Evolutionary conservation across 257 asterid species (phyloP), one percentile per base, ranked within the genome.

Genomic region (Solanum corneliomulleri): DNA sequence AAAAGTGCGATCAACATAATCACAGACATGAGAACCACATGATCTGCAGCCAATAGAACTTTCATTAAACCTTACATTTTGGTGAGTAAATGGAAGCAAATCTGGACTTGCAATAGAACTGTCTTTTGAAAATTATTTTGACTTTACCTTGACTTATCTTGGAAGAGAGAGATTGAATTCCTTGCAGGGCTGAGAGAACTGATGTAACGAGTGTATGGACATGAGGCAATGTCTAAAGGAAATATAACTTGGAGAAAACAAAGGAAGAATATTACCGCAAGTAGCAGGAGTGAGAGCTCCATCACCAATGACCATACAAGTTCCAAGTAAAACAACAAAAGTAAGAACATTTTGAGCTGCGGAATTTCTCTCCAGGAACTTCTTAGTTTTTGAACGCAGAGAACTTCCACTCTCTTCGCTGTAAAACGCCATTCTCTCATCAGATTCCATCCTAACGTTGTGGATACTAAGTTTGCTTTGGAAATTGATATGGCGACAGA

Each of bases 201-300:
- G 89, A 89, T 86, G 41, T 60, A 33, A 6, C 49, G 25, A 62
- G 76, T 62, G 37, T 39, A 58, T 62, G 56, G 10, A 39, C 56
- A 83, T 41, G 27, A 62, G 77, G 14, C 39, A 25, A 64, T 1
- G 37, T 58, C 68, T 1, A 60, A 47, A 29, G 39, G 13, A 75
- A 15, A 20, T 3, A 10, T 49, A 72, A 27, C 39, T 52, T 33
- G 9, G 42, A 31, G 74, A 87, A 42, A 18, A 45, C 16, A 70
- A 85, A 42, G 25, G 35, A 31, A 20, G 20, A 3, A 49, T 47
- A 4, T 87, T 88, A 94, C 96, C 95, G 88, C 95, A 91, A 87
- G 98, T 94, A 44, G 98, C 96, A 10, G 98, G 98, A 16, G 98
- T 95, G 37, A 95, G 93, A 47, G 95, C 95, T 81, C 98, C 98